Conservation (phyloP, 2,329 filamentous ascomycete species). For the Cercospora brassicicola region DNA sequence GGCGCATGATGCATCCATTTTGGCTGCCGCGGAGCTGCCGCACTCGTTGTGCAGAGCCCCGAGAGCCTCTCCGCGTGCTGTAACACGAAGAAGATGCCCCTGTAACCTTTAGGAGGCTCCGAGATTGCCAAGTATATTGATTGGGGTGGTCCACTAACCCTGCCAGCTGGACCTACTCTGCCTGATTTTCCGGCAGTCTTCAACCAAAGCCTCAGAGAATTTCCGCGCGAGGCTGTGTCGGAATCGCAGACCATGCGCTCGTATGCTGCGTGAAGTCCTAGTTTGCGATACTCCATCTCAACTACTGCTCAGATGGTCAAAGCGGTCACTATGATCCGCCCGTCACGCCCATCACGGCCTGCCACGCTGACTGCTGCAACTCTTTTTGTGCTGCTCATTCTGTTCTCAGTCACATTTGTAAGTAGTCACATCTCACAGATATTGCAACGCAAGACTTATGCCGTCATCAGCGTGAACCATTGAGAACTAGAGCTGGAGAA, state of each 20-base stretch:
- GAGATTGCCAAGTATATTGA: not conserved
- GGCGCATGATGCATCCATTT: not conserved
- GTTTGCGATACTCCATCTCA: not conserved
- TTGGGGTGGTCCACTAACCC: not conserved
- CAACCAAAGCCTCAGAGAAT: not conserved
- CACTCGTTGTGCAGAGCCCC: not conserved
- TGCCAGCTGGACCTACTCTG: not conserved
- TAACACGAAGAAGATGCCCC: not conserved
- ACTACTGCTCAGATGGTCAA: constrained; percentile 5
- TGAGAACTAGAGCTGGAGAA: not conserved
- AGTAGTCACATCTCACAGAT: not conserved
- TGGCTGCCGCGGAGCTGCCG: not conserved
- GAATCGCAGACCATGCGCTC: not conserved
- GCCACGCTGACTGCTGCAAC: not conserved
- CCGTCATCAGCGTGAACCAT: not conserved
- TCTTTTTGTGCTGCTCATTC: not conserved
- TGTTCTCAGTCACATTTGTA: constrained; percentile 5
- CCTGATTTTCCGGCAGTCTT: not conserved
- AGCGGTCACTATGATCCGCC: constrained; percentile 9
- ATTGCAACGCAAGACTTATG: not conserved
- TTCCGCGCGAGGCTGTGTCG: not conserved
- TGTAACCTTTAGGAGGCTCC: not conserved
- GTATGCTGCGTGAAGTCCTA: not conserved
- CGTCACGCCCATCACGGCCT: constrained; percentile 5
- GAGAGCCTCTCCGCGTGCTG: not conserved